Conservation (phyloP, 2,329 filamentous ascomycete genomes). For the Verruconis gallopava region DNA sequence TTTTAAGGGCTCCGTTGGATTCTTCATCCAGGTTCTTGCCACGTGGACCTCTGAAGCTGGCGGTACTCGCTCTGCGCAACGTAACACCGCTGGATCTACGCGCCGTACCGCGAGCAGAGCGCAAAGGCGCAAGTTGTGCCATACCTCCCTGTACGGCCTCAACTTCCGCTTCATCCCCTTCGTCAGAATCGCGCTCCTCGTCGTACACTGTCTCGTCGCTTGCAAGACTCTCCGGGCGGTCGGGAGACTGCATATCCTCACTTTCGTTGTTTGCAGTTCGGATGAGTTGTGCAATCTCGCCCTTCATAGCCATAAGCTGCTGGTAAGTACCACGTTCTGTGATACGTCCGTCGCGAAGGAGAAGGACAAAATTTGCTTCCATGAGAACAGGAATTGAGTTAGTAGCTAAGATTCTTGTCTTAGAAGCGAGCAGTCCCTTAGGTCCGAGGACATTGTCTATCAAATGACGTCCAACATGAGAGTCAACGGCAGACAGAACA, state of each 20-base stretch:
- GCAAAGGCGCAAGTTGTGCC: constrained; percentile 65
- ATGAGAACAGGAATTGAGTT: constrained; percentile 87
- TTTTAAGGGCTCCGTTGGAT: constrained; percentile 54
- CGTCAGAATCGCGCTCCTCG: constrained; percentile 31
- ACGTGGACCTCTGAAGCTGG: constrained; percentile 74
- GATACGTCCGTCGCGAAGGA: constrained; percentile 72
- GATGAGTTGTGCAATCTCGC: constrained; percentile 73
- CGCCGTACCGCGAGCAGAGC: constrained; percentile 38
- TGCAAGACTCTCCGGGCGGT: constrained; percentile 1
- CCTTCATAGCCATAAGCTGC: constrained; percentile 87
- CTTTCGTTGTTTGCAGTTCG: constrained; percentile 52
- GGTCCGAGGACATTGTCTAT: constrained; percentile 88
- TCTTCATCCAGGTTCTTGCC: constrained; percentile 80
- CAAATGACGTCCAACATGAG: constrained; percentile 87
- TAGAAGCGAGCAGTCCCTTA: constrained; percentile 66
- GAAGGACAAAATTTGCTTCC: constrained; percentile 77
- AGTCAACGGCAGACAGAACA: constrained; percentile 91
- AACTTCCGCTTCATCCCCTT: constrained; percentile 35
- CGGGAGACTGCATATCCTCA: constrained; percentile 20
- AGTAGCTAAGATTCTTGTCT: constrained; percentile 86
- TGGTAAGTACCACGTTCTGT: constrained; percentile 82
- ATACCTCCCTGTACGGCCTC: constrained; percentile 56
- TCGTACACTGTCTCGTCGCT: constrained; percentile 38
- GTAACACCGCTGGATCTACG: constrained; percentile 60
- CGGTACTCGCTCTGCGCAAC: constrained; percentile 78